These are phyloP conservation scores for Fusarium sp. DNA, from an alignment of 2,329 filamentous ascomycete genomes.

Conservation along the genomic window DNA sequence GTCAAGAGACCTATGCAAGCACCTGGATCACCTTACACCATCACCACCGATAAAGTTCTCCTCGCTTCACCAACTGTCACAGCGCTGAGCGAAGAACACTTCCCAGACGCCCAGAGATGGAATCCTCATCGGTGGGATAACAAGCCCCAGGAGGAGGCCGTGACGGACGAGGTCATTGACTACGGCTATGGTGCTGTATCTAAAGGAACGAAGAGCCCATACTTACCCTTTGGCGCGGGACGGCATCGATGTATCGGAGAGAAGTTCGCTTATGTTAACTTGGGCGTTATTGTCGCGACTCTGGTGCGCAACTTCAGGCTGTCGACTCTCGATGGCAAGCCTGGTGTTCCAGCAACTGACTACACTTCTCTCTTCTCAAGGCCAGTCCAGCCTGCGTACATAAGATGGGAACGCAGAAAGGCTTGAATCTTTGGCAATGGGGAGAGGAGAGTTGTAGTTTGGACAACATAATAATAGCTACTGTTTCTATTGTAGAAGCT, in stretches of 20 bases:
- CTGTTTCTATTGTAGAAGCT: slow-evolving; percentile 34
- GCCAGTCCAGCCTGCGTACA: slow-evolving; percentile 45
- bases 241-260: slow-evolving; percentile 80
- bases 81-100: slow-evolving; percentile 64
- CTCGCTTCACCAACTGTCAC: slow-evolving; percentile 56
- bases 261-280: slow-evolving; percentile 77
- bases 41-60: slow-evolving; percentile 60
- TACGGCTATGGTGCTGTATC: slow-evolving; percentile 45
- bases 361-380: slow-evolving; percentile 61
- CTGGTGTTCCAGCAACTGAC: slow-evolving; percentile 69
- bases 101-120: slow-evolving; percentile 53
- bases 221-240: slow-evolving; percentile 77
- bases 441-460: not conserved
- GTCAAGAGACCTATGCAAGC: slow-evolving; percentile 73
- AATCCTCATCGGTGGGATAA: slow-evolving; percentile 46
- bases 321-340: slow-evolving; percentile 62
- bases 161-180: slow-evolving; percentile 35
- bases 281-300: slow-evolving; percentile 70
- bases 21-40: slow-evolving; percentile 62
- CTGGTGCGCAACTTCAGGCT: slow-evolving; percentile 70
- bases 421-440: not conserved
- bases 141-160: slow-evolving; percentile 9
- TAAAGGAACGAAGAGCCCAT: slow-evolving; percentile 48
- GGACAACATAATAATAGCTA: slow-evolving; percentile 11
- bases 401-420: slow-evolving; percentile 48